phyloP scores from a whole-genome alignment of 2,329 filamentous ascomycete genomes.

The Nothophoma quercina region DNA sequence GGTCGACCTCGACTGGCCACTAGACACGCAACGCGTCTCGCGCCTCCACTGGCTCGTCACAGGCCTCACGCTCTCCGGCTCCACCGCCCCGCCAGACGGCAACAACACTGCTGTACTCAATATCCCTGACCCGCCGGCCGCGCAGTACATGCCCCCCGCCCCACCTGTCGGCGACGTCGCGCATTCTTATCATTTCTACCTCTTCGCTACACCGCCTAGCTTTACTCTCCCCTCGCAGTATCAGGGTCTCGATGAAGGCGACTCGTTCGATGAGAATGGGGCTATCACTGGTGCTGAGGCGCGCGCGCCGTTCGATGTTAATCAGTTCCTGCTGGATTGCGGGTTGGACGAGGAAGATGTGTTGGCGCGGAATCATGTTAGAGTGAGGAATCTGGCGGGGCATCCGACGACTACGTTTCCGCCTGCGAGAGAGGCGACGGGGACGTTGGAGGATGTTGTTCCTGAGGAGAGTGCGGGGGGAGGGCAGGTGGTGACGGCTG shows the following conservation, averaged over 20 bases:
- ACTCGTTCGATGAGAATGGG: neutral
- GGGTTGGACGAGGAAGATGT: conserved; percentile 32
- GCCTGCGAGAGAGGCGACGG: conserved; percentile 11
- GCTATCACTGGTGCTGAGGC: conserved; percentile 7
- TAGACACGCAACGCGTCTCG: conserved; percentile 33
- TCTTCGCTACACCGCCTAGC: conserved; percentile 31
- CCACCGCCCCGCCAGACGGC: conserved; percentile 11
- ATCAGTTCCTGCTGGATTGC: conserved; percentile 42
- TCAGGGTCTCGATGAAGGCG: conserved; percentile 12
- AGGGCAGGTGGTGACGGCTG: neutral
- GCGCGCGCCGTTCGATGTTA: conserved; percentile 45
- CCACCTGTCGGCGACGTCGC: conserved; percentile 36
- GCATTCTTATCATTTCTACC: conserved; percentile 35
- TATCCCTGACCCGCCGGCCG: conserved; percentile 7
- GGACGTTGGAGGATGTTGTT: conserved; percentile 9
- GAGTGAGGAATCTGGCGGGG: conserved; percentile 38
- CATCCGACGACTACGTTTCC: conserved; percentile 28
- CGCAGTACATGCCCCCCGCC: conserved; percentile 27
- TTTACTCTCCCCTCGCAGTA: conserved; percentile 35
- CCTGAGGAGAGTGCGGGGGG: neutral
- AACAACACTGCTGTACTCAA: conserved; percentile 8
- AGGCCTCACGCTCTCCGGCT: conserved; percentile 25
- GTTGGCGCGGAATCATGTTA: conserved; percentile 50
- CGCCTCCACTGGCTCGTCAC: conserved; percentile 42
- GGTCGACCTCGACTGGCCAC: conserved; percentile 41